Percentiles rank a stretch among this genome's conserved stretches.
phyloP scores from a whole-genome alignment of 139 green algal genomes.

The Tetraselmis chui region DNA sequence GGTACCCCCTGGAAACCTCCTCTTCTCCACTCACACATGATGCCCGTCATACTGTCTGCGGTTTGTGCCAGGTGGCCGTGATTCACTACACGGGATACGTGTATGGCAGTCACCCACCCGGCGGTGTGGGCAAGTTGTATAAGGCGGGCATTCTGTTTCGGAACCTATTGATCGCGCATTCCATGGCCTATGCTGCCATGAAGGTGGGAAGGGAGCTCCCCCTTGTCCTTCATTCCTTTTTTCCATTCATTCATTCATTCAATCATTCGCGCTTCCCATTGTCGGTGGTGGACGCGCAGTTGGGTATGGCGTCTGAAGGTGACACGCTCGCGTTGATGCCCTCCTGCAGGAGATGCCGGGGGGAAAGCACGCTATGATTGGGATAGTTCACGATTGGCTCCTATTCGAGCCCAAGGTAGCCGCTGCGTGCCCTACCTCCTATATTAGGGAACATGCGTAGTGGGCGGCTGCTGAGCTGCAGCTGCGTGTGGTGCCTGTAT shows the following conservation, averaged over 20 bases:
- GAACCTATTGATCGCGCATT: background rate
- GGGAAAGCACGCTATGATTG: background rate
- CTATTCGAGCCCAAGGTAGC: background rate
- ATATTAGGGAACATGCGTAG: too few relatives aligned
- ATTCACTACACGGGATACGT: background rate
- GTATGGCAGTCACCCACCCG: background rate
- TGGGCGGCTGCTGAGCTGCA: too few relatives aligned
- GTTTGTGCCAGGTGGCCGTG: background rate
- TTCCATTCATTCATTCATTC: too few relatives aligned
- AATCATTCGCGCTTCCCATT: too few relatives aligned
- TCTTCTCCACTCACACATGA: background rate
- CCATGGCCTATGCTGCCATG: background rate
- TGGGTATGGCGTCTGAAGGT: too few relatives aligned
- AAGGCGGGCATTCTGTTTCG: background rate
- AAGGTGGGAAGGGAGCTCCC: background rate
- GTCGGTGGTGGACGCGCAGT: too few relatives aligned
- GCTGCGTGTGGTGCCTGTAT: too few relatives aligned
- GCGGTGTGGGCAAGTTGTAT: background rate
- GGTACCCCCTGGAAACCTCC: too few relatives aligned
- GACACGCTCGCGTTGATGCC: background rate
- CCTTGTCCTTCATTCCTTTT: too few relatives aligned
- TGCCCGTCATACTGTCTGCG: background rate
- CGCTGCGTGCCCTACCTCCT: too few relatives aligned
- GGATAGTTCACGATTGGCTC: background rate
- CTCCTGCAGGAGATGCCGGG: background rate